Evolutionary conservation across 2,329 filamentous ascomycete species (phyloP).

Genomic region (Malbranchea cinnamomea): DNA sequence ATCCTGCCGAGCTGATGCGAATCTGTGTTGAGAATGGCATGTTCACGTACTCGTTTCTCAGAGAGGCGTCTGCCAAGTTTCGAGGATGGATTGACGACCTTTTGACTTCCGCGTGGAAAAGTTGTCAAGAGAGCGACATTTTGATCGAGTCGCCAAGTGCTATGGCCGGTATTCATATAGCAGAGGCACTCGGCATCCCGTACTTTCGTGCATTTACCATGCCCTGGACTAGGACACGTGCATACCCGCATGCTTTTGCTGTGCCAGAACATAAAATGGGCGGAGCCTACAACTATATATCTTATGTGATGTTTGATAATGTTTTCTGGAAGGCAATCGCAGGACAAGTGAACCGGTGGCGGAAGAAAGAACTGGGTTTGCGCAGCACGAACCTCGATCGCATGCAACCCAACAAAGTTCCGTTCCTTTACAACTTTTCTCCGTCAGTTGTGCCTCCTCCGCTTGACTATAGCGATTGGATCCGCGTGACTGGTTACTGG

Average conservation of each 20-base stretch:
- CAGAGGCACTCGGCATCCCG: constrained; percentile 78
- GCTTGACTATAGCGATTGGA: constrained; percentile 94
- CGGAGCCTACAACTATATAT: constrained; percentile 86
- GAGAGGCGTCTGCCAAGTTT: constrained; percentile 74
- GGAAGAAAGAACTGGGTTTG: constrained; percentile 62
- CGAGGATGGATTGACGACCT: constrained; percentile 90
- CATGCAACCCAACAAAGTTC: constrained; percentile 93
- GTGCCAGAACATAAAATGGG: constrained; percentile 89
- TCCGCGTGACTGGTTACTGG: constrained; percentile 95
- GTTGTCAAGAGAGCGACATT: constrained; percentile 75
- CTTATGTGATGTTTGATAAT: constrained; percentile 91
- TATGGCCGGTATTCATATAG: constrained; percentile 96
- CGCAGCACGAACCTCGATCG: constrained; percentile 73
- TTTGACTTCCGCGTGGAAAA: constrained; percentile 63
- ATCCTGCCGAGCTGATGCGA: constrained; percentile 86
- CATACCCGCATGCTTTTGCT: constrained; percentile 92
- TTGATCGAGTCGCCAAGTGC: constrained; percentile 91
- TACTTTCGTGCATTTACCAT: constrained; percentile 98
- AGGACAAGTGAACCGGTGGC: constrained; percentile 83
- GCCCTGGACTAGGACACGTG: constrained; percentile 93
- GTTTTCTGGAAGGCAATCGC: constrained; percentile 93
- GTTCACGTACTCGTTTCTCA: constrained; percentile 83
- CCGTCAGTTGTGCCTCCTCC: constrained; percentile 87
- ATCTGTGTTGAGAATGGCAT: constrained; percentile 96
- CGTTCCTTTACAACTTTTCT: constrained; percentile 95